Conservation (phyloP, 768 basidiomycete species). For the Termitomyces sp. region DNA sequence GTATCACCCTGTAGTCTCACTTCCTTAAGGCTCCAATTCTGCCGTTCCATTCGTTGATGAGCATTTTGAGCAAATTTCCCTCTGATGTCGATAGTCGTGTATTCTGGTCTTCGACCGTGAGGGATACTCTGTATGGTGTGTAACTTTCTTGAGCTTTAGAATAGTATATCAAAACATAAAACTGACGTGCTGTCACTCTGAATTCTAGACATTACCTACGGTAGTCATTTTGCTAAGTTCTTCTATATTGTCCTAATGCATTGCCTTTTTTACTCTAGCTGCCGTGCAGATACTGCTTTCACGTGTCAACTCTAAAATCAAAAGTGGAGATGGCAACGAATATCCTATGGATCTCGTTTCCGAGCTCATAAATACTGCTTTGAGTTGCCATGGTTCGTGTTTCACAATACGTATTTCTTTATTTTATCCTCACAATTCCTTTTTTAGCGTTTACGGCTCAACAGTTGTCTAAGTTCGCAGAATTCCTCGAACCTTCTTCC, state of each 20-base stretch:
- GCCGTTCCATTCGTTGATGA: conserved; percentile 77
- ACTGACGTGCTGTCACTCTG: conserved; percentile 3
- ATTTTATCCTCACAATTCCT: conserved; percentile 6
- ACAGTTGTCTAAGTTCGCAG: conserved; percentile 47
- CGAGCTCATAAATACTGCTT: conserved; percentile 46
- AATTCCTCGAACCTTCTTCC: conserved; percentile 33
- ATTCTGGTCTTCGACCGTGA: conserved; percentile 62
- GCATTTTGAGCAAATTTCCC: conserved; percentile 77
- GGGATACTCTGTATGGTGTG: conserved; percentile 69
- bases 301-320: conserved; percentile 34
- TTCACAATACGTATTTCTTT: not conserved
- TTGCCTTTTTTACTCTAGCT: conserved; percentile 24
- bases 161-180: not conserved
- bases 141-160: conserved; percentile 7
- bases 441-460: conserved; percentile 59
- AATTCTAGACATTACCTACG: conserved; percentile 34
- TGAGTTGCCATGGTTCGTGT: conserved; percentile 56
- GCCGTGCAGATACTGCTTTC: conserved; percentile 59
- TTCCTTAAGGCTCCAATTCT: conserved; percentile 84
- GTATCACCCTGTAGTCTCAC: conserved; percentile 52
- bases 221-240: conserved; percentile 12
- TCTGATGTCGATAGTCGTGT: conserved; percentile 71
- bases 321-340: conserved; percentile 32
- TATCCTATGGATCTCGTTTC: conserved; percentile 35
- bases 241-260: conserved; percentile 3